phyloP scores from a whole-genome alignment of 805 yeast species.

The Spencermartinsiella europaea region DNA sequence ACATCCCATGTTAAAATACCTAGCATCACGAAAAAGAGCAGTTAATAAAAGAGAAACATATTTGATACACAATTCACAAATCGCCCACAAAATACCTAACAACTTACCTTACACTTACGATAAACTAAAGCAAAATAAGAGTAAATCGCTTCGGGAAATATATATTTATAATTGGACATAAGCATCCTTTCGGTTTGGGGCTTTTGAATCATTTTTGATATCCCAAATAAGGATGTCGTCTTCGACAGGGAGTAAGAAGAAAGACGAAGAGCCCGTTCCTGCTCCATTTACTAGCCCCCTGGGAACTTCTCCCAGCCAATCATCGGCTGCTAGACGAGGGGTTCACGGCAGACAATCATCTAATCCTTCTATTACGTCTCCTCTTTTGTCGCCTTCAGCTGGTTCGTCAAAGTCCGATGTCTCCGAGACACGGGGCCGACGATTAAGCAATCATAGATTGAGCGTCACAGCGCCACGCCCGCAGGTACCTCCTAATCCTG shows the following conservation, averaged over 20 bases:
- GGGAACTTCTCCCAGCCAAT: background rate
- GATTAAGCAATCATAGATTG: background rate
- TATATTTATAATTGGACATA: too few relatives aligned
- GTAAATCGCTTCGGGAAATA: too few relatives aligned
- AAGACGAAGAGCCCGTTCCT: background rate
- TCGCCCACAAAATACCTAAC: too few relatives aligned
- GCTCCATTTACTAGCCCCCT: background rate
- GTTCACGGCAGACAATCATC: background rate
- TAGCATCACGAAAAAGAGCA: too few relatives aligned
- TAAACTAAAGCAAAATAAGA: too few relatives aligned
- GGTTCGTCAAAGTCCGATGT: background rate
- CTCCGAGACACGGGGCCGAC: background rate
- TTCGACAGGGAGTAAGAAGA: background rate
- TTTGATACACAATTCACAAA: too few relatives aligned
- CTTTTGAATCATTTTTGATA: background rate
- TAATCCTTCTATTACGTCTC: background rate
- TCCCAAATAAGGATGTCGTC: background rate
- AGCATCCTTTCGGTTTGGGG: too few relatives aligned
- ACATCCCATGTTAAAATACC: too few relatives aligned
- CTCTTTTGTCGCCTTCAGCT: background rate
- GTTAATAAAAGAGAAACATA: too few relatives aligned
- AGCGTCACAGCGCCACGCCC: background rate
- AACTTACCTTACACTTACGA: too few relatives aligned
- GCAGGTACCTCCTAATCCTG: background rate
- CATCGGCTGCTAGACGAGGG: background rate